phyloP scores from a whole-genome alignment of 2,329 filamentous ascomycete species.

The Bisporella sp. region DNA sequence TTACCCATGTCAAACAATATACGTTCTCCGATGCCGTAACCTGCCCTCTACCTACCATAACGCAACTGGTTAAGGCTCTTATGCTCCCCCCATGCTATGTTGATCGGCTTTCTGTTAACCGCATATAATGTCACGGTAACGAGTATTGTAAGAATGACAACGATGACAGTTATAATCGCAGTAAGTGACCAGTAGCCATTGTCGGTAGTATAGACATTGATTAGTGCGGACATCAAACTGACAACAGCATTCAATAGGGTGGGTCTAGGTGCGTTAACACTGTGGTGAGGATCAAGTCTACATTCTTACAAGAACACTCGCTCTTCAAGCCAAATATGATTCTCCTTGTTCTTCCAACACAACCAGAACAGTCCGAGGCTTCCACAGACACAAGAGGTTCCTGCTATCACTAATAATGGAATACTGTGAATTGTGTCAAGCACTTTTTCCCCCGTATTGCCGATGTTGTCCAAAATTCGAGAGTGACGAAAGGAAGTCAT shows the following conservation, averaged over 20 bases:
- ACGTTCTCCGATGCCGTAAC: too few relatives aligned
- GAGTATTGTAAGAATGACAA: slow-evolving; percentile 1
- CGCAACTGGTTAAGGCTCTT: too few relatives aligned
- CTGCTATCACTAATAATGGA: slow-evolving; percentile 6
- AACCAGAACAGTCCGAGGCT: slow-evolving; percentile 4
- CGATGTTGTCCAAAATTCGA: slow-evolving; percentile 8
- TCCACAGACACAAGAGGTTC: slow-evolving; percentile 6
- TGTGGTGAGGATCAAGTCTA: not conserved
- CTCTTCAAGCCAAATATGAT: slow-evolving; percentile 9
- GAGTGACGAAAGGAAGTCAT: slow-evolving; percentile 13
- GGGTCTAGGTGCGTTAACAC: slow-evolving; percentile 6
- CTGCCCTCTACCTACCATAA: too few relatives aligned
- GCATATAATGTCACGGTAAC: not conserved
- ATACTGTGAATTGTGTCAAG: slow-evolving; percentile 8
- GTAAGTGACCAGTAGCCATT: slow-evolving; percentile 5
- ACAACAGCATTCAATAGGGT: slow-evolving; percentile 6
- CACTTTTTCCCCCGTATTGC: slow-evolving; percentile 9
- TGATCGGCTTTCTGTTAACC: too few relatives aligned
- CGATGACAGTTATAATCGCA: not conserved
- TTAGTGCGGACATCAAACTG: slow-evolving; percentile 6
- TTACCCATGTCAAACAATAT: too few relatives aligned
- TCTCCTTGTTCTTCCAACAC: slow-evolving; percentile 5
- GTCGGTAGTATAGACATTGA: slow-evolving; percentile 7
- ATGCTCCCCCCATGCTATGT: too few relatives aligned
- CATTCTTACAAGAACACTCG: slow-evolving; percentile 7